These are phyloP conservation scores for Calocybe cyanea DNA, from an alignment of 768 basidiomycete species.

Conservation along the genomic window DNA sequence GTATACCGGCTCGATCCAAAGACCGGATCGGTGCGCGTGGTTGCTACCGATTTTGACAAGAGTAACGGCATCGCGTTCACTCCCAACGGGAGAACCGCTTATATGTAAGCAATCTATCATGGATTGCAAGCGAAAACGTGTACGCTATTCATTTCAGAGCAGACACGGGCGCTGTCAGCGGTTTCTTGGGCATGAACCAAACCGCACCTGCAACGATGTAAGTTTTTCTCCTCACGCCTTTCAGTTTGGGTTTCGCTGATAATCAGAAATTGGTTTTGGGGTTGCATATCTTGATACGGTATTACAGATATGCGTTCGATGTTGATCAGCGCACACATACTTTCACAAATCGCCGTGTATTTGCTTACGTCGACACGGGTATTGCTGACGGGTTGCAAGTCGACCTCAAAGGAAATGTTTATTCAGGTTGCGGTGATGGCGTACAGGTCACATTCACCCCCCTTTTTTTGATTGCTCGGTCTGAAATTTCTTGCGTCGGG, in stretches of 20 bases:
- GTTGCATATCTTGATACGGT: not conserved
- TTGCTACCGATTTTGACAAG: conserved; percentile 72
- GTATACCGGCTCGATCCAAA: conserved; percentile 74
- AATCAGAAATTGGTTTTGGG: not conserved
- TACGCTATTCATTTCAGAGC: conserved; percentile 27
- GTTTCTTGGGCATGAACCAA: conserved; percentile 45
- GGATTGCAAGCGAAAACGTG: not conserved
- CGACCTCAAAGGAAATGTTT: conserved; percentile 63
- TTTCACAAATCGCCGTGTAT: conserved; percentile 60
- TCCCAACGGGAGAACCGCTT: conserved; percentile 60
- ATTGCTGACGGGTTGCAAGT: conserved; percentile 66
- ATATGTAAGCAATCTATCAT: conserved; percentile 39
- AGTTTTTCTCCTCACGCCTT: conserved; percentile 17
- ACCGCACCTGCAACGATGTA: conserved; percentile 68
- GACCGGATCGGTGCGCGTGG: conserved; percentile 61
- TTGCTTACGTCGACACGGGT: conserved; percentile 65
- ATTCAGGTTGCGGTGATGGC: conserved; percentile 66
- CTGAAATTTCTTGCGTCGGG: not conserved
- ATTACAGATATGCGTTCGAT: conserved; percentile 61
- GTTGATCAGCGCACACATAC: conserved; percentile 51
- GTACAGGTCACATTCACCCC: conserved; percentile 38
- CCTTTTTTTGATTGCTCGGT: not conserved
- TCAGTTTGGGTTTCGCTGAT: not conserved
- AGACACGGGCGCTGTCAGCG: conserved; percentile 48
- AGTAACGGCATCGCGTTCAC: conserved; percentile 76